Conservation (phyloP, 805 yeast genomes). For the Tetrapisispora nanseiensis region DNA sequence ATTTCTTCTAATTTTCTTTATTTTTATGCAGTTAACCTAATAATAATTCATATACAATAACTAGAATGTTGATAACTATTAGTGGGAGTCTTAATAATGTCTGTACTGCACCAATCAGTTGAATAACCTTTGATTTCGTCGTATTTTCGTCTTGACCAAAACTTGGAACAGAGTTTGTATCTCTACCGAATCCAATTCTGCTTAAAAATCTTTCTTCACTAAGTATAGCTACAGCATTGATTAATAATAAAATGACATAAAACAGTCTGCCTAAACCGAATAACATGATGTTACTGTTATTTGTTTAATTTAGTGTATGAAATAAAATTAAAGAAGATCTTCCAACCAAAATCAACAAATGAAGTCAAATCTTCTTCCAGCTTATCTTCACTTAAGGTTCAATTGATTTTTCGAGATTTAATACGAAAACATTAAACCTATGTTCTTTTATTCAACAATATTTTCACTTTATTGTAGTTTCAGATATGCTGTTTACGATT, state of each 20-base stretch:
- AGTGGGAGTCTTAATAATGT: slow-evolving; percentile 69
- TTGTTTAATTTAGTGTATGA: no score
- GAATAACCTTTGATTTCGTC: slow-evolving; percentile 50
- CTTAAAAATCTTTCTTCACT: slow-evolving; percentile 73
- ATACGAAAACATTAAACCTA: no score
- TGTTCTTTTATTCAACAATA: no score
- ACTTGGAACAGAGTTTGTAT: slow-evolving; percentile 30
- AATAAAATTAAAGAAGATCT: no score
- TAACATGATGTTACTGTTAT: no score
- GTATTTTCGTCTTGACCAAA: slow-evolving; percentile 41
- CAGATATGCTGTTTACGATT: neutral
- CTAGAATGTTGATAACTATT: slow-evolving; percentile 54
- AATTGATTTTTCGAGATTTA: no score
- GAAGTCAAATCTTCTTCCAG: no score
- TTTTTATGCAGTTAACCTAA: slow-evolving; percentile 38
- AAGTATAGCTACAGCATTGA: slow-evolving; percentile 68
- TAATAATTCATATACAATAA: slow-evolving; percentile 60
- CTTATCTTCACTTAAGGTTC: no score
- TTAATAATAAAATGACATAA: slow-evolving; percentile 44
- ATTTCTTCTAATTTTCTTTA: neutral
- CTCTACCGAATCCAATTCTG: slow-evolving; percentile 45
- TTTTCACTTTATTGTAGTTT: no score
- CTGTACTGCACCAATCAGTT: slow-evolving; percentile 62
- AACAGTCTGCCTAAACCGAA: slow-evolving; percentile 54
- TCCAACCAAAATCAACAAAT: no score